Base-by-base conservation (phyloP, 805 yeast genomes). In the Kodamaea neixiangensis region DNA sequence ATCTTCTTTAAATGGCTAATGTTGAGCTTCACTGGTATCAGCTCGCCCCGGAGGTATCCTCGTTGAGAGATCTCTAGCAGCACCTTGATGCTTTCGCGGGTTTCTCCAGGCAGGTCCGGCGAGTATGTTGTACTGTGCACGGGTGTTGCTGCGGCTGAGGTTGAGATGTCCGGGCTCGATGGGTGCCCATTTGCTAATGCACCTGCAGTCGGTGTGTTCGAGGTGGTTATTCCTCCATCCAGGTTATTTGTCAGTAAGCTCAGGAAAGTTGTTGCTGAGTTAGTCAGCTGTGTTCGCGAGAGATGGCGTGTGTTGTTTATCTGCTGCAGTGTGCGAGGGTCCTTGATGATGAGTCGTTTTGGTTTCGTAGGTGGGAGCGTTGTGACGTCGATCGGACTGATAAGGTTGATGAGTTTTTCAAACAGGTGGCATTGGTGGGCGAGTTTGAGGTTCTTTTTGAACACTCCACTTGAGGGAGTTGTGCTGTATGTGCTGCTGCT, bases 21-120 rank as follows among this genome's bases (percentile, higher is more conserved):
- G 21, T 75, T 67, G 25, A 92, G 70, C 58, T 82, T 84, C 10
- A 92, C 78, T 0, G 96, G 94, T 0, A 92, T 80, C 1, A 77
- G 63, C 61, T 91, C 97, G 19, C 97, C 97, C 29, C 91, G 76
- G 1, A 88, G 68, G 60, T 78, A 90, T 0, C 97, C 97, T 37
- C 85, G 72, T 39, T 79, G 78, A 1, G 89, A 68, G 6, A 73
- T 64, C 15, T 65, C 71, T 46, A 74, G 56, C 14, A 68, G 53
- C 5, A 73, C 75, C 40, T 68, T 68, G 37, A 75, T 74, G 33
- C 45, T 13, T 37, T 37, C 41, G 13, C 41, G 41, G 3, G 41
- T 17, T 11, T 37, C 41, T 17, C 21, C n/a, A 17, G 41, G 20
- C 41, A 37, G 41, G 41, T 37, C 41, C 11, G 41, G 19, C 7